Conservation (phyloP, 2,329 filamentous ascomycete species). For the Aspergillus phoenicis region DNA sequence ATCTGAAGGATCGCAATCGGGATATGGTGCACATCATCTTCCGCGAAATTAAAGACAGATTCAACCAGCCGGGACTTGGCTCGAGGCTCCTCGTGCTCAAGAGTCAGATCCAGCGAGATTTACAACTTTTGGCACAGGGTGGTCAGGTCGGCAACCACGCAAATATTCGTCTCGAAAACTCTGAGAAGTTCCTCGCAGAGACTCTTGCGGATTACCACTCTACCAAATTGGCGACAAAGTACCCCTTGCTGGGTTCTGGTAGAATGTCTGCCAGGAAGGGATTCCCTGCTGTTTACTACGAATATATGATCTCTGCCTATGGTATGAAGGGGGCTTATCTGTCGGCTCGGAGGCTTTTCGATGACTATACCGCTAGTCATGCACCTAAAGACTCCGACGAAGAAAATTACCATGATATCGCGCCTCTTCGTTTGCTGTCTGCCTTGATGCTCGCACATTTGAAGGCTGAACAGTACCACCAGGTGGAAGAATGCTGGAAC, state of each 20-base stretch:
- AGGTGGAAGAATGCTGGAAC: slow-evolving; percentile 69
- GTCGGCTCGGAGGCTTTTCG: slow-evolving; percentile 58
- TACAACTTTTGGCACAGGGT: slow-evolving; percentile 25
- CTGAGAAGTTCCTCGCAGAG: slow-evolving; percentile 42
- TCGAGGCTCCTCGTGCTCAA: slow-evolving; percentile 41
- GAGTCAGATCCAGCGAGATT: slow-evolving; percentile 38
- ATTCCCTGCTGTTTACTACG: slow-evolving; percentile 56
- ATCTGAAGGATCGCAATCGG: slow-evolving; percentile 53
- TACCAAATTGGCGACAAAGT: slow-evolving; percentile 48
- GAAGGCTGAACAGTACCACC: slow-evolving; percentile 58
- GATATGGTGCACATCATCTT: slow-evolving; percentile 56
- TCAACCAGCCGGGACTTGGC: slow-evolving; percentile 36
- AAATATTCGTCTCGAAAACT: slow-evolving; percentile 31
- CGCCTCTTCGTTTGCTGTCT: slow-evolving; percentile 60
- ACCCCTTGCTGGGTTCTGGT: slow-evolving; percentile 39
- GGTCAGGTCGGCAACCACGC: slow-evolving; percentile 14
- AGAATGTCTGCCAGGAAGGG: slow-evolving; percentile 43
- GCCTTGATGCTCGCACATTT: slow-evolving; percentile 70
- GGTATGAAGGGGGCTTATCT: slow-evolving; percentile 49
- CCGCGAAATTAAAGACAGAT: slow-evolving; percentile 42
- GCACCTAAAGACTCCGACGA: slow-evolving; percentile 5
- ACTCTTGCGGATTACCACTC: slow-evolving; percentile 42
- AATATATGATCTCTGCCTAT: slow-evolving; percentile 60
- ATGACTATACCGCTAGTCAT: slow-evolving; percentile 48
- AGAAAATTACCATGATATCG: slow-evolving; percentile 29